Evolutionary conservation across 2,329 filamentous ascomycete genomes (phyloP), one percentile per base, ranked within the genome.

Genomic region (Diaporthe citri): DNA sequence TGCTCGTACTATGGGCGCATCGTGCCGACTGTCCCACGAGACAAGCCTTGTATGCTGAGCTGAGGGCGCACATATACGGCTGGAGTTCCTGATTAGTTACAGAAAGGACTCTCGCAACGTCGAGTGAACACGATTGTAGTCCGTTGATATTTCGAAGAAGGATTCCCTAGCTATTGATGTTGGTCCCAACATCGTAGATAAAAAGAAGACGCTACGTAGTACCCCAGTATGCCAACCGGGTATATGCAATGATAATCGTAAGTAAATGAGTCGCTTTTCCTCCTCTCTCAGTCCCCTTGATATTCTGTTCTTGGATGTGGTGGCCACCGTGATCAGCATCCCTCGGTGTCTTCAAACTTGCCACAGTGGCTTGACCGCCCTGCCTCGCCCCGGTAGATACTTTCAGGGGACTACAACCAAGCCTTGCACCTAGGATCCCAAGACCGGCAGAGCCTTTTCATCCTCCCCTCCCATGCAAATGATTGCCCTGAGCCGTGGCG

Each of bases 231-330:
- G 64, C 64, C 64, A 69, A 41, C 64, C 64, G 48, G 64, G 64
- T 69, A 69, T 69, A 69, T 69, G 64, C 64, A 41, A 69, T 55
- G 34, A 69, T 41, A 55, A 69, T 55, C 46, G 34, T 39, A 20
- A 52, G 52, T 12, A 69, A 69, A 55, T 31, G 34, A 31, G 28
- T 55, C 64, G 64, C 64, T 55, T 69, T 69, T 55, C 48, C 64
- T 12, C 46, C 17, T 39, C 48, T 22, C 31, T 36, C 15, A 15
- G 39, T 36, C 43, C 9, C 22, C 48, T 10, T 36, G 17, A 13
- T 41, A 10, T 43, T 34, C 3, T 20, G n/a, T 39, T 28, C 31
- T 39, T 28, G 28, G 17, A 10, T 28, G 34, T 39, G 46, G 8
- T 10, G 48, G 48, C n/a, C n/a, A 7, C 15, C 15, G 15, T 39